phyloP scores from a whole-genome alignment of 306 rosid species.

The Nissolia schottii region DNA sequence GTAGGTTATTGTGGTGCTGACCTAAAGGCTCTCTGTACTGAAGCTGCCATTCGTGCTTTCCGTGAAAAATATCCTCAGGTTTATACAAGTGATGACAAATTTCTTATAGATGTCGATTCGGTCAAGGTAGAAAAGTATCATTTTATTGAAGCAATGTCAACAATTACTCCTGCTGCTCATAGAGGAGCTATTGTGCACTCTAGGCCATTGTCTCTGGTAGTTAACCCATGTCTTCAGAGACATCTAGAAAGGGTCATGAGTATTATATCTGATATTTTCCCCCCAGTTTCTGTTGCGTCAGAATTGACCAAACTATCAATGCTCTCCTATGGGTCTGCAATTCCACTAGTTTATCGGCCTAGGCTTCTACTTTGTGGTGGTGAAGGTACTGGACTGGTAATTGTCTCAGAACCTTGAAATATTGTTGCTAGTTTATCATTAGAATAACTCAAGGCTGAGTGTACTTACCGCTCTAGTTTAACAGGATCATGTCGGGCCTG shows the following conservation, averaged over 20 bases:
- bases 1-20: slow-evolving; percentile 99
- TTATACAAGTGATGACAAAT: slow-evolving; percentile 92
- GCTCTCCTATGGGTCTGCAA: slow-evolving; percentile 89
- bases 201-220: slow-evolving; percentile 88
- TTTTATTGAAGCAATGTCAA: slow-evolving; percentile 92
- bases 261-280: slow-evolving; percentile 68
- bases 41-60: slow-evolving; percentile 97
- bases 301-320: slow-evolving; percentile 80
- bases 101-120: slow-evolving; percentile 91
- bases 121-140: slow-evolving; percentile 82
- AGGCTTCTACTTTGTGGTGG: slow-evolving; percentile 87
- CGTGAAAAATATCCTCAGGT: slow-evolving; percentile 97
- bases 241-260: slow-evolving; percentile 72
- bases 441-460: slow-evolving; percentile 50
- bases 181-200: slow-evolving; percentile 92
- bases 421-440: slow-evolving; percentile 15
- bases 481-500: slow-evolving; percentile 99
- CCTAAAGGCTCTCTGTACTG: slow-evolving; percentile 95
- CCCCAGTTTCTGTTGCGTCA: slow-evolving; percentile 53
- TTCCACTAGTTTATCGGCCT: slow-evolving; percentile 92
- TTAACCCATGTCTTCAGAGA: slow-evolving; percentile 75
- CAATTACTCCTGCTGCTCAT: slow-evolving; percentile 98
- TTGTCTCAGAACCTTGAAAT: slow-evolving; percentile 43
- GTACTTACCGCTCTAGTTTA: slow-evolving; percentile 95
- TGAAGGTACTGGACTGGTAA: slow-evolving; percentile 98